These are phyloP conservation scores for Blastobotrys chiropterorum DNA, from an alignment of 805 yeast genomes.

Conservation along the genomic window DNA sequence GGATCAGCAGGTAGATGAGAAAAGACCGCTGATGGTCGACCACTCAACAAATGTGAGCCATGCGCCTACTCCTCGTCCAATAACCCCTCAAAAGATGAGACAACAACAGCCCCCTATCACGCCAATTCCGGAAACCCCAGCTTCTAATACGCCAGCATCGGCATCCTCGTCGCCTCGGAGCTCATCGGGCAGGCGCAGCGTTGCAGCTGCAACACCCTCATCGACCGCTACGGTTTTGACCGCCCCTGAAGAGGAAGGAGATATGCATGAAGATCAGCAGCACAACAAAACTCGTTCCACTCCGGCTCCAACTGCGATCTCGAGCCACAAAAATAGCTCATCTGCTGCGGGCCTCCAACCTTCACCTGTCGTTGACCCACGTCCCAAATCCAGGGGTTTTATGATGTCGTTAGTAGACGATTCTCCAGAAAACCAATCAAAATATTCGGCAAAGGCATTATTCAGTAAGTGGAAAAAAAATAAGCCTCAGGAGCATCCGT, in stretches of 20 bases:
- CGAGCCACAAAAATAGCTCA: background rate
- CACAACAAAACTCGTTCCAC: background rate
- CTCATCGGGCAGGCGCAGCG: background rate
- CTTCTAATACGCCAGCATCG: background rate
- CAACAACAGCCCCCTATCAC: background rate
- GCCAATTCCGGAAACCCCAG: background rate
- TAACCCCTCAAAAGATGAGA: background rate
- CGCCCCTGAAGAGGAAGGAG: background rate
- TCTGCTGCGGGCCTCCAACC: background rate
- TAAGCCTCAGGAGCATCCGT: background rate
- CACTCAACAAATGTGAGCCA: background rate
- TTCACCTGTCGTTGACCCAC: background rate
- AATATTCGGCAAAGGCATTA: constrained; percentile 15
- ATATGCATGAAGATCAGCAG: background rate
- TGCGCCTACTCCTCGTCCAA: background rate
- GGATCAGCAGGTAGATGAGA: constrained; percentile 15
- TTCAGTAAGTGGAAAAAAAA: constrained; percentile 5
- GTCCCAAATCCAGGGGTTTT: background rate
- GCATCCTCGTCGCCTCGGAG: background rate
- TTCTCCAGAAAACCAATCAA: constrained; percentile 5
- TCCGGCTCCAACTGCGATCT: background rate
- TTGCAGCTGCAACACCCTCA: background rate
- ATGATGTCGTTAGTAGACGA: background rate
- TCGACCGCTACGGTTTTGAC: background rate
- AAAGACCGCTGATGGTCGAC: background rate